These are phyloP conservation scores for Pelargonium fulgidum DNA, from an alignment of 441 rosid genomes.

Conservation along the genomic window DNA sequence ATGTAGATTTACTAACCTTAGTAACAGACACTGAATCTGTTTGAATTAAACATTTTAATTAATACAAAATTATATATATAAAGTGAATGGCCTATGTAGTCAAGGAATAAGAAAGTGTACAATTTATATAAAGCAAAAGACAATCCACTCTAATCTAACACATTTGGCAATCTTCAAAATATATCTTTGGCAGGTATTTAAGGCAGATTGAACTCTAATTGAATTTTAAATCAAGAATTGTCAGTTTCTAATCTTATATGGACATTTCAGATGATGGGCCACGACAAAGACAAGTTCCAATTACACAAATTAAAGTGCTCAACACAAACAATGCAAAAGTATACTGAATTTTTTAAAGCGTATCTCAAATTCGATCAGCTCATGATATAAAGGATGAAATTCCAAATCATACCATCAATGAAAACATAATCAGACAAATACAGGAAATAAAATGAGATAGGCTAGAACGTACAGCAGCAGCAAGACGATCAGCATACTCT, in stretches of 20 bases:
- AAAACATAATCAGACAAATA: slow-evolving; percentile 9
- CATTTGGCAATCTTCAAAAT: too few relatives aligned
- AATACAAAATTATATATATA: neutral
- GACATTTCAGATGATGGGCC: neutral
- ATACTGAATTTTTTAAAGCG: too few relatives aligned
- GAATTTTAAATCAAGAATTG: neutral
- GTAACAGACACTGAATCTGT: neutral
- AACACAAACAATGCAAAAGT: too few relatives aligned
- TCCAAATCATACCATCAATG: neutral
- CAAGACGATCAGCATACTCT: slow-evolving; percentile 72
- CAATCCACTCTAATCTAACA: too few relatives aligned
- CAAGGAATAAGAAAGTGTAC: too few relatives aligned
- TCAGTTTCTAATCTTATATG: too few relatives aligned
- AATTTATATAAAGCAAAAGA: too few relatives aligned
- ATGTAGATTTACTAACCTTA: too few relatives aligned
- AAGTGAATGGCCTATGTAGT: neutral
- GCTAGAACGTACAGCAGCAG: slow-evolving; percentile 51
- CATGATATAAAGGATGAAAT: too few relatives aligned
- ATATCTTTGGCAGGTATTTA: neutral
- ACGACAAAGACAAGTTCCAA: neutral
- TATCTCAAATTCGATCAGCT: too few relatives aligned
- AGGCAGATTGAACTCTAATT: neutral
- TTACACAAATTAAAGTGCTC: neutral
- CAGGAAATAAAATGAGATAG: neutral
- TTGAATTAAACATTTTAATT: neutral